Conservation (phyloP, 2,329 filamentous ascomycete genomes). For the Tolypocladium tundrense region DNA sequence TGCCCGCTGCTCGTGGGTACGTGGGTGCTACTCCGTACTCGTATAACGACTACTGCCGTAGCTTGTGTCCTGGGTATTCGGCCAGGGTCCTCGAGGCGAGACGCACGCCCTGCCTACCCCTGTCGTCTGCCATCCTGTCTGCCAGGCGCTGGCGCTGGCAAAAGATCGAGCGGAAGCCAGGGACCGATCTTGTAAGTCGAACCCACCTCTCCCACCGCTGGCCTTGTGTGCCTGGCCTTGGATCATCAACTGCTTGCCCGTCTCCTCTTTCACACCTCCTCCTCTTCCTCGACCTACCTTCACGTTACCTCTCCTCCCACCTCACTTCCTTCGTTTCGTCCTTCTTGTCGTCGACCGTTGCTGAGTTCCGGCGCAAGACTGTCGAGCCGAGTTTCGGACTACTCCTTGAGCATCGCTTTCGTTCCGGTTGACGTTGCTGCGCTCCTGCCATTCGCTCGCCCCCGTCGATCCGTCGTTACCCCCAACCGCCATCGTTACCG, state of each 20-base stretch:
- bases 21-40: not conserved
- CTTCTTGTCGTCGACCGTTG: not conserved
- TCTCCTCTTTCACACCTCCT: not conserved
- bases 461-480: not conserved
- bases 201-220: not conserved
- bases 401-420: not conserved
- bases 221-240: not conserved
- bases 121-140: not conserved
- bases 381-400: not conserved
- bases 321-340: not conserved
- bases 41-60: not conserved
- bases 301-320: not conserved
- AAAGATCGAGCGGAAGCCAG: slow-evolving; percentile 9
- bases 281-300: not conserved
- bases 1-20: not conserved
- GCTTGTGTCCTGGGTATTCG: not conserved
- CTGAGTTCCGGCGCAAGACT: not conserved
- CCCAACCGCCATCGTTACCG: not conserved
- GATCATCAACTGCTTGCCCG: not conserved
- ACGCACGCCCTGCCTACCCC: not conserved
- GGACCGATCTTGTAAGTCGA: slow-evolving; percentile 4
- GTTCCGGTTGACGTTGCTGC: not conserved
- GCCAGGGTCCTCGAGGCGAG: not conserved
- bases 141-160: not conserved
- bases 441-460: not conserved